These are phyloP conservation scores for Thelonectria blattea DNA, from an alignment of 2,329 filamentous ascomycete species.

Conservation along the genomic window DNA sequence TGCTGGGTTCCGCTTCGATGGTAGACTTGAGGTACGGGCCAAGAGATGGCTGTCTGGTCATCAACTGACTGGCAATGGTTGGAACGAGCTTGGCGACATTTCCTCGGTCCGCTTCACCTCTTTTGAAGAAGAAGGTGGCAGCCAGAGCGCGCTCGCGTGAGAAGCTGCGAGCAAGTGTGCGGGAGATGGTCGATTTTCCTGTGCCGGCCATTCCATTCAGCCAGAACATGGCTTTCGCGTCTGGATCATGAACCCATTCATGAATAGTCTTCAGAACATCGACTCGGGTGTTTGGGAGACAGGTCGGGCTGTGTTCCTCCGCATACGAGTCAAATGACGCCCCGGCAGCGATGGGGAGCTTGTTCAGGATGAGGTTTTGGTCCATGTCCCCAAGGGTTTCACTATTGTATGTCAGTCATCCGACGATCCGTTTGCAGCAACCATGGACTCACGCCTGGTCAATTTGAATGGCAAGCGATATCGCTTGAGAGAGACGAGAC, in stretches of 20 bases:
- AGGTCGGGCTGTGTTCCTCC: slow-evolving; percentile 41
- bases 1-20: slow-evolving; percentile 40
- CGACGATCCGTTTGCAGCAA: not conserved
- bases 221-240: slow-evolving; percentile 42
- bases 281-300: slow-evolving; percentile 37
- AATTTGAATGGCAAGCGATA: slow-evolving; percentile 2
- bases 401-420: not conserved
- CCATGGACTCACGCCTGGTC: slow-evolving; percentile 10
- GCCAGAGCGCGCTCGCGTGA: not conserved
- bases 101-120: slow-evolving; percentile 47
- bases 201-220: slow-evolving; percentile 42
- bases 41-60: slow-evolving; percentile 37
- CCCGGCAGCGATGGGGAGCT: slow-evolving; percentile 27
- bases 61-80: slow-evolving; percentile 47
- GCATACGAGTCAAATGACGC: slow-evolving; percentile 43
- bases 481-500: not conserved
- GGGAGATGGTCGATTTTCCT: slow-evolving; percentile 38
- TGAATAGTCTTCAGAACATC: slow-evolving; percentile 39
- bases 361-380: slow-evolving; percentile 20
- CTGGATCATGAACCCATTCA: slow-evolving; percentile 36
- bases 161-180: slow-evolving; percentile 47
- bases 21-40: slow-evolving; percentile 34
- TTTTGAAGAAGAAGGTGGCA: slow-evolving; percentile 38
- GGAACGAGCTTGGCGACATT: slow-evolving; percentile 46
- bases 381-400: not conserved